A percentile compares a stretch with the other conserved stretches of the same genome.
Evolutionary conservation across 192 early-diverging fungal genomes (phyloP).

Genomic region (Backusella morwellensis): DNA sequence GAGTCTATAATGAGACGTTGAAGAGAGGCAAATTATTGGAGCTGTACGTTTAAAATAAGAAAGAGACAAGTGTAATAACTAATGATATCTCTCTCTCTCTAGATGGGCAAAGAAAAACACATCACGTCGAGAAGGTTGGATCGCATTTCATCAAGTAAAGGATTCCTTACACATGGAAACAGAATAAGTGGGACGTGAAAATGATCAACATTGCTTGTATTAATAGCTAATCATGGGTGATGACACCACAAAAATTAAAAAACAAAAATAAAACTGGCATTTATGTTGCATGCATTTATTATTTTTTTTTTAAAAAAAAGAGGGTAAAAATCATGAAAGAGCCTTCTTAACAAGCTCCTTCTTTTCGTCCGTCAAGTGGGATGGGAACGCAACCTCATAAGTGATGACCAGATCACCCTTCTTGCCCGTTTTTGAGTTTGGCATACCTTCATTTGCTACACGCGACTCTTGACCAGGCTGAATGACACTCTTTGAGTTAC

Average conservation of each 20-base stretch:
- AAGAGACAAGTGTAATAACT: not conserved
- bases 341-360: slow-evolving; percentile 61
- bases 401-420: slow-evolving; percentile 86
- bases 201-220: not conserved
- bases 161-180: not conserved
- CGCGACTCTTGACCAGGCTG: slow-evolving; percentile 73
- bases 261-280: not conserved
- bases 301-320: not conserved
- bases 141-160: slow-evolving; percentile 27
- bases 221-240: not conserved
- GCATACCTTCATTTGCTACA: slow-evolving; percentile 89
- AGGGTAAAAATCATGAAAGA: slow-evolving; percentile 14
- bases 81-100: not conserved
- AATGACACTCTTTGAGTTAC: slow-evolving; percentile 47
- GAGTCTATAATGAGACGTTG: slow-evolving; percentile 32
- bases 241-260: not conserved
- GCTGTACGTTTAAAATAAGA: slow-evolving; percentile 31
- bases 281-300: not conserved
- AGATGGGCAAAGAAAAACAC: slow-evolving; percentile 32
- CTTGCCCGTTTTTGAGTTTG: slow-evolving; percentile 79
- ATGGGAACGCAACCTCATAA: slow-evolving; percentile 80
- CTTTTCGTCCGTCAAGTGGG: slow-evolving; percentile 60
- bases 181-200: not conserved
- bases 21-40: slow-evolving; percentile 50
- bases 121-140: slow-evolving; percentile 27